A percentile compares a stretch with the other conserved stretches of the same genome.
phyloP scores from a whole-genome alignment of 2,329 filamentous ascomycete genomes.

The Bipolaris gigantea region DNA sequence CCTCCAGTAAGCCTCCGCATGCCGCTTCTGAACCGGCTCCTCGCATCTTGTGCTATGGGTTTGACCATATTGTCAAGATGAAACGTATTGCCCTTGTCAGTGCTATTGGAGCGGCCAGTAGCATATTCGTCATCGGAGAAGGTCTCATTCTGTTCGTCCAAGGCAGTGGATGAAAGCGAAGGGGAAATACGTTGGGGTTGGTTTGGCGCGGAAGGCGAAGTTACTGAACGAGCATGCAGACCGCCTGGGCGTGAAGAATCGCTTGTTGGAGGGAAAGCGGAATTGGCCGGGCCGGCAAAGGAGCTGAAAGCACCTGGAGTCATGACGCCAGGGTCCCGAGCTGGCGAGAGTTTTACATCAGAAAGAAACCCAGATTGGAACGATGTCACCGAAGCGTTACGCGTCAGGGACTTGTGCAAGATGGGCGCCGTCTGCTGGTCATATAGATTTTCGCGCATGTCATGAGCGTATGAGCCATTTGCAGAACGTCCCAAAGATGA shows the following conservation, averaged over 20 bases:
- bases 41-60: slow-evolving; percentile 59
- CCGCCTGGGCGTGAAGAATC: slow-evolving; percentile 57
- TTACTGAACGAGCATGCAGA: slow-evolving; percentile 80
- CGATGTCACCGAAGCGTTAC: slow-evolving; percentile 71
- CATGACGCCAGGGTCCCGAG: slow-evolving; percentile 55
- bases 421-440: slow-evolving; percentile 93
- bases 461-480: slow-evolving; percentile 30
- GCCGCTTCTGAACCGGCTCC: slow-evolving; percentile 53
- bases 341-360: slow-evolving; percentile 66
- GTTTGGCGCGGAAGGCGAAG: slow-evolving; percentile 67
- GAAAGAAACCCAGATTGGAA: slow-evolving; percentile 83
- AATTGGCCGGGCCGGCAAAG: slow-evolving; percentile 32
- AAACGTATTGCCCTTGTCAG: slow-evolving; percentile 28
- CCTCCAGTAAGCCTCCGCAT: slow-evolving; percentile 66
- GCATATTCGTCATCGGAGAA: slow-evolving; percentile 75
- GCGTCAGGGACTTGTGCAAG: slow-evolving; percentile 74
- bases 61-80: slow-evolving; percentile 58
- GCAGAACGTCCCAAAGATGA: slow-evolving; percentile 36
- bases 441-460: slow-evolving; percentile 72
- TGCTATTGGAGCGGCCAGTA: slow-evolving; percentile 47
- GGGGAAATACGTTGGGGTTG: slow-evolving; percentile 51
- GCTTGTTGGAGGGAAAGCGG: slow-evolving; percentile 24
- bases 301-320: slow-evolving; percentile 60
- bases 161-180: slow-evolving; percentile 64
- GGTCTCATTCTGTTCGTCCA: slow-evolving; percentile 74